Conservation (phyloP, 352 stramenopile genomes). For the Phytophthora pseudosyringae region DNA sequence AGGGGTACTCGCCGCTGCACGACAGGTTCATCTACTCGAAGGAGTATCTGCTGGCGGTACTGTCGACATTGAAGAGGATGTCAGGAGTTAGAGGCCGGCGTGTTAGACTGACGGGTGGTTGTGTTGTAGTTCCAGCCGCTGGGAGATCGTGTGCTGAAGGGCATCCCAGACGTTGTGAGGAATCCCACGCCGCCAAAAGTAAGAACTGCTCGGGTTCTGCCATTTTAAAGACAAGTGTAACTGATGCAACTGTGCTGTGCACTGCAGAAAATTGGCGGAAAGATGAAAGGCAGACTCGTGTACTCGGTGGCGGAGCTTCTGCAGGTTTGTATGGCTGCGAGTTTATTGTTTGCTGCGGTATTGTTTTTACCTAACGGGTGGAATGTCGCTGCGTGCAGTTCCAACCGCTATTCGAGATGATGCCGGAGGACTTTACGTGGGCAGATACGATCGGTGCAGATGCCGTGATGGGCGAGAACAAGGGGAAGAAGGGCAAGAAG, state of each 20-base stretch:
- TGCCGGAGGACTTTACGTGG: constrained; percentile 67
- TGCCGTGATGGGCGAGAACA: constrained; percentile 57
- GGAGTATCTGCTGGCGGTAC: constrained; percentile 63
- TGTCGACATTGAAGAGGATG: not conserved
- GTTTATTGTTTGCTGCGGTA: not conserved
- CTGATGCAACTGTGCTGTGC: constrained; percentile 9
- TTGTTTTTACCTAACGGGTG: not conserved
- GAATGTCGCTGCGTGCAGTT: constrained; percentile 44
- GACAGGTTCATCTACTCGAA: constrained; percentile 68
- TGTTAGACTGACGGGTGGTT: constrained; percentile 5
- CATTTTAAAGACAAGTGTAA: not conserved
- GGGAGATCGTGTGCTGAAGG: constrained; percentile 47
- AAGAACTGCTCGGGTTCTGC: not conserved
- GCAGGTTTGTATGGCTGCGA: constrained; percentile 35
- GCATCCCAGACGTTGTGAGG: constrained; percentile 56
- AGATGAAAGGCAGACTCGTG: constrained; percentile 57
- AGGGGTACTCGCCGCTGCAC: constrained; percentile 40
- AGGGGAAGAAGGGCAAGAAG: constrained; percentile 55
- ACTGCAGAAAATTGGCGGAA: constrained; percentile 51
- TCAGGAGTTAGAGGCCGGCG: no score
- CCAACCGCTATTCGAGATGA: constrained; percentile 71
- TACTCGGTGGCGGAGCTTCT: constrained; percentile 75
- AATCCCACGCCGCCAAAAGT: constrained; percentile 49
- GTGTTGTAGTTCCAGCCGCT: constrained; percentile 60
- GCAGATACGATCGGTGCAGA: constrained; percentile 65